phyloP scores from a whole-genome alignment of 148 eudicot genomes.

The Vaccinium darrowii region DNA sequence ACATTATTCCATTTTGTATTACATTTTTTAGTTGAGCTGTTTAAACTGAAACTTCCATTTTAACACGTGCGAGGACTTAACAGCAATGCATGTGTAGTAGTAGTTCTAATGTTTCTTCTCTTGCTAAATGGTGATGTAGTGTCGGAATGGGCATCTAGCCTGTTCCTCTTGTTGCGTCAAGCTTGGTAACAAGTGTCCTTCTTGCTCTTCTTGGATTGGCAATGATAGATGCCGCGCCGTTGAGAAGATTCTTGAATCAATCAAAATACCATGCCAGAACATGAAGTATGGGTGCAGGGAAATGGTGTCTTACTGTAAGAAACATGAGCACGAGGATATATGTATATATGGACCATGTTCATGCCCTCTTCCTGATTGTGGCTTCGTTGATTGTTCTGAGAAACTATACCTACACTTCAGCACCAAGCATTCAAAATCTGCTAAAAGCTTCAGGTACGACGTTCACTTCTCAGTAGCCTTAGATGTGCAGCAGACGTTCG shows the following conservation, averaged over 20 bases:
- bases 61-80: too few relatives aligned
- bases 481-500: constrained; percentile 21
- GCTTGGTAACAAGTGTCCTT: constrained; percentile 49
- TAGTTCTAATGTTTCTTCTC: background rate
- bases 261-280: constrained; percentile 49
- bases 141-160: constrained; percentile 67
- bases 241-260: constrained; percentile 66
- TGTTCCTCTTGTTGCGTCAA: constrained; percentile 60
- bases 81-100: background rate
- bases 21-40: background rate
- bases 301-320: constrained; percentile 40
- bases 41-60: background rate
- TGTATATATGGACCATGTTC: constrained; percentile 50
- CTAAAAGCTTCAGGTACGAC: constrained; percentile 33
- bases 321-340: constrained; percentile 47
- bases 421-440: constrained; percentile 33
- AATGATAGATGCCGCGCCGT: constrained; percentile 64
- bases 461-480: constrained; percentile 21
- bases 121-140: constrained; percentile 31
- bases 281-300: constrained; percentile 52
- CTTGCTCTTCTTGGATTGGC: constrained; percentile 55
- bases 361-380: constrained; percentile 56
- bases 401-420: constrained; percentile 38
- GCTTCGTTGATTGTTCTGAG: constrained; percentile 36
- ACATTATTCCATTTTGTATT: background rate